phyloP scores from a whole-genome alignment of 495 filamentous ascomycete species.

The Aspergillus haitiensis region DNA sequence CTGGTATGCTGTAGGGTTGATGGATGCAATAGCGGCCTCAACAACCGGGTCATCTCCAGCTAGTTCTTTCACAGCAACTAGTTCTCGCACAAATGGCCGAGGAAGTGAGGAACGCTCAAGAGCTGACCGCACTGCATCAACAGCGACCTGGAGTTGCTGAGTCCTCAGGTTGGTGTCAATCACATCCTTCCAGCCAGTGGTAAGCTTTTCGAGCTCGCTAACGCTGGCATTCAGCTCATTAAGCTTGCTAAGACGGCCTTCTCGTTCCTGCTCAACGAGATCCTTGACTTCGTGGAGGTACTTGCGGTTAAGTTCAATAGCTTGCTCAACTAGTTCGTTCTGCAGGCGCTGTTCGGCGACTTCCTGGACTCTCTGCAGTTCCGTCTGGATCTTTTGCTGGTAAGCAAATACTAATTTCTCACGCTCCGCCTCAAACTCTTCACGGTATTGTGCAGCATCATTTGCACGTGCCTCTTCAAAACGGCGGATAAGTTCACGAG shows the following conservation, averaged over 20 bases:
- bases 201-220: slow-evolving; percentile 78
- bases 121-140: slow-evolving; percentile 84
- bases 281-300: slow-evolving; percentile 76
- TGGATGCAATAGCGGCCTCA: slow-evolving; percentile 86
- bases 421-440: slow-evolving; percentile 88
- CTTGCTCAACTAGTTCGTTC: slow-evolving; percentile 89
- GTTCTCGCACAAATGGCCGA: slow-evolving; percentile 82
- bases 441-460: slow-evolving; percentile 76
- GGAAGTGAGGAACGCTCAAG: slow-evolving; percentile 72
- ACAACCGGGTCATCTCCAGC: slow-evolving; percentile 79
- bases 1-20: slow-evolving; percentile 93
- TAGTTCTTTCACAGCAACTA: slow-evolving; percentile 92
- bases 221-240: slow-evolving; percentile 74
- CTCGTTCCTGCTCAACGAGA: slow-evolving; percentile 84
- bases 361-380: slow-evolving; percentile 70
- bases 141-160: slow-evolving; percentile 90
- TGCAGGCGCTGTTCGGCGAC: slow-evolving; percentile 75
- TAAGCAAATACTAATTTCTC: slow-evolving; percentile 72
- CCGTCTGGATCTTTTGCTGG: slow-evolving; percentile 72
- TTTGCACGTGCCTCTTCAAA: slow-evolving; percentile 68
- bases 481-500: slow-evolving; percentile 71
- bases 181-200: slow-evolving; percentile 78
- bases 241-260: slow-evolving; percentile 82
- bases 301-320: slow-evolving; percentile 77
- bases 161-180: slow-evolving; percentile 88